Conservation (phyloP, 164 flowering plant species). For the Sextonia rubra region DNA sequence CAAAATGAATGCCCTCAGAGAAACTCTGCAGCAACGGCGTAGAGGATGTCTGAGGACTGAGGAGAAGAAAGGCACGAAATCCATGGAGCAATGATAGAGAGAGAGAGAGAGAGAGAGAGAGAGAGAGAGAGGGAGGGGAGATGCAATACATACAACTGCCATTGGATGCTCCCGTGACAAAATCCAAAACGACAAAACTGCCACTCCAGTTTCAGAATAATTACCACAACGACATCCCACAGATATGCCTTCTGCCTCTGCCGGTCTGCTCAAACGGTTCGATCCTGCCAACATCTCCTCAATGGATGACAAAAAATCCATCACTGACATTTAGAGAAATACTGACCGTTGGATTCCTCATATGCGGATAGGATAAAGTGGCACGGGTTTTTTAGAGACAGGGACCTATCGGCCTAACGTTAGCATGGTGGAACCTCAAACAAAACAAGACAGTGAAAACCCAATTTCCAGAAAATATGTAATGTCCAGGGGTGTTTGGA, state of each 20-base stretch:
- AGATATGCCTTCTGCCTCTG: not conserved
- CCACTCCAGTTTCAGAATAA: not conserved
- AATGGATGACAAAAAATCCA: not conserved
- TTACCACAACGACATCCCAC: slow-evolving; percentile 7
- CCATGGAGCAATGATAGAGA: slow-evolving; percentile 4
- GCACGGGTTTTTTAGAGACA: not conserved
- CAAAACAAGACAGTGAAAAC: not conserved
- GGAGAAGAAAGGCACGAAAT: not conserved
- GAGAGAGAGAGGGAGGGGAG: not conserved
- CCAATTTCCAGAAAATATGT: not conserved
- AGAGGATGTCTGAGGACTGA: not conserved
- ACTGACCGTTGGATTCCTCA: slow-evolving; percentile 4
- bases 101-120: slow-evolving; percentile 1
- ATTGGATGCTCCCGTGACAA: slow-evolving; percentile 2
- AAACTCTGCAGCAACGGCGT: too few species aligned
- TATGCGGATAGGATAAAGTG: not conserved
- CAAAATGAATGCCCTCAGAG: too few species aligned
- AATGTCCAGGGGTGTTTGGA: too few species aligned
- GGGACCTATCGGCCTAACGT: not conserved
- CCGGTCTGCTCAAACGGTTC: not conserved
- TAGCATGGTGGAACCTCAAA: not conserved
- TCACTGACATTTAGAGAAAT: not conserved
- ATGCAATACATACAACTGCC: not conserved
- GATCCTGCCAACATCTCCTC: not conserved
- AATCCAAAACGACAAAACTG: slow-evolving; percentile 5